Base-by-base conservation (phyloP, 2,329 filamentous ascomycete genomes). In the Bimuria novae-zelandiae region DNA sequence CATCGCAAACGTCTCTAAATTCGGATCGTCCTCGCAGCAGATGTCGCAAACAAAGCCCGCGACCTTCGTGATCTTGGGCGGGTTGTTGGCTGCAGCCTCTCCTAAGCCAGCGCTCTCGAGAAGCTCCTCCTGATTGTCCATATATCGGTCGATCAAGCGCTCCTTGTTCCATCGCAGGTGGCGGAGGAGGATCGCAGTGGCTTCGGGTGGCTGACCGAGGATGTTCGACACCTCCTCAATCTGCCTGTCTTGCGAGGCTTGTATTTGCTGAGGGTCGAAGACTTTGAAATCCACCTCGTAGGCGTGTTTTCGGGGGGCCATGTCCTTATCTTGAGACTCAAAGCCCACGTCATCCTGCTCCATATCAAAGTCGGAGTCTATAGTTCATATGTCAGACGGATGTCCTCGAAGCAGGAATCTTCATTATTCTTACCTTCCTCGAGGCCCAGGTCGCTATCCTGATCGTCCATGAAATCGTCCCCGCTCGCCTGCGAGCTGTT, bases 91-190 rank as follows among this genome's bases (percentile, higher is more conserved):
- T 1, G 70, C 64, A 29, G 62, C 62, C 49, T 86, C 83, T 30
- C 87, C 88, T 25, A 99, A 77, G 0, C 94, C 94, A 12, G 93
- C 92, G 55, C 86, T 87, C 65, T 96, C 92, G 29, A 97, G 78
- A 2, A 94, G 85, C 67, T 88, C 84, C 54, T 89, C 85, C 3
- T 89, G 86, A 45, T 84, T 84, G 60, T 99, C 93, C 92, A 99
- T 97, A 75, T 97, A 97, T 59, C 91, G 87, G 68, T 99, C 94
- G 52, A 97, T 92, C 62, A 99, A 75, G 33, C 90, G 87, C 72
- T 99, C 94, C 73, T 96, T 94, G 75, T 97, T 97, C 94, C 94
- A 99, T 68, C 92, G 84, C 64, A 90, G 90, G 75, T 94, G 85
- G 41, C 94, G 88, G 54, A 99, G 80, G 35, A 99, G 80, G 48